phyloP scores from a whole-genome alignment of 257 asterid species.

The Solanum lignicaule region DNA sequence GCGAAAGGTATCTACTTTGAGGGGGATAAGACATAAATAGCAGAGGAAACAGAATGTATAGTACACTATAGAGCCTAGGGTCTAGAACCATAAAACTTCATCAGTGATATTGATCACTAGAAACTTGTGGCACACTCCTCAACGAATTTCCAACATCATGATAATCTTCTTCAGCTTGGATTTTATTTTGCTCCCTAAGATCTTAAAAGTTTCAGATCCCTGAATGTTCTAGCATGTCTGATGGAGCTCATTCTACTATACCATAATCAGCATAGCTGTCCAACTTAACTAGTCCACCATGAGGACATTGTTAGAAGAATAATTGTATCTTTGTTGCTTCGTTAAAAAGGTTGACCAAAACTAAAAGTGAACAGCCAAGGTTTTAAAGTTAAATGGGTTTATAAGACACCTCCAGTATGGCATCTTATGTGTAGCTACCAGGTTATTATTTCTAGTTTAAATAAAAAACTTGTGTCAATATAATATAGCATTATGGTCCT shows the following conservation, averaged over 20 bases:
- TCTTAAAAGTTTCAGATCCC: neutral
- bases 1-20: neutral
- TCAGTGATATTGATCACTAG: neutral
- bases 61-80: neutral
- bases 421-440: neutral
- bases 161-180: neutral
- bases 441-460: neutral
- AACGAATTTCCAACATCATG: neutral
- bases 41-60: neutral
- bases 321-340: neutral
- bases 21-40: neutral
- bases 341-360: neutral
- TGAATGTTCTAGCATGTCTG: neutral
- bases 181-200: neutral
- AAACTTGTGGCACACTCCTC: neutral
- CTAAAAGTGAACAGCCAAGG: neutral
- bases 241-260: neutral
- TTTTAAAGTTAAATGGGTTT: neutral
- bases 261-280: neutral
- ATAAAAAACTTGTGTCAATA: neutral
- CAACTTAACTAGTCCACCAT: neutral
- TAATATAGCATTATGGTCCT: neutral
- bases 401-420: neutral
- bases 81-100: neutral
- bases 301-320: neutral